Conservation (phyloP, 2,329 filamentous ascomycete genomes). For the Fusarium duplospermum region DNA sequence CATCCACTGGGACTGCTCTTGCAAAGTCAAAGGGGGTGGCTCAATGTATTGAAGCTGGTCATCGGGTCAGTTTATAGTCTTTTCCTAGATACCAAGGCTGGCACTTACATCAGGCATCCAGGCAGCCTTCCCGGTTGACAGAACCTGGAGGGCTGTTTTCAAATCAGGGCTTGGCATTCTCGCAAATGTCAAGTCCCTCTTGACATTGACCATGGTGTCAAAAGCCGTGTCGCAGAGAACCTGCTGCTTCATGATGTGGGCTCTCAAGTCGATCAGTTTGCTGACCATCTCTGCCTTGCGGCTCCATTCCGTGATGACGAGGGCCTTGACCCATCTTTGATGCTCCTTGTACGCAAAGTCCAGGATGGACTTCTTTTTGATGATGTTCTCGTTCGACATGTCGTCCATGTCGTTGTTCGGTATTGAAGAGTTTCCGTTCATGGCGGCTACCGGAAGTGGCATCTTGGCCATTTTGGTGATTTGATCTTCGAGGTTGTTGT, state of each 20-base stretch:
- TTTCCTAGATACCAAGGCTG: not conserved
- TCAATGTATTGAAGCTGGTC: conserved; percentile 79
- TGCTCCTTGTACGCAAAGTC: conserved; percentile 84
- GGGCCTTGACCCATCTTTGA: conserved; percentile 89
- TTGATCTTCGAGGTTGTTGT: conserved; percentile 79
- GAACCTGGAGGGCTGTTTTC: conserved; percentile 85
- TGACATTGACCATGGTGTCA: conserved; percentile 75
- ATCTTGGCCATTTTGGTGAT: conserved; percentile 78
- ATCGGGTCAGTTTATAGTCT: conserved; percentile 48
- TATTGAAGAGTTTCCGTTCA: conserved; percentile 62
- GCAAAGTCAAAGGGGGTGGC: conserved; percentile 75
- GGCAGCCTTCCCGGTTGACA: conserved; percentile 80
- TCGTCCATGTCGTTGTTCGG: conserved; percentile 60
- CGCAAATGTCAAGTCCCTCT: conserved; percentile 76
- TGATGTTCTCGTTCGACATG: conserved; percentile 71
- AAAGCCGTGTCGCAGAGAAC: conserved; percentile 70
- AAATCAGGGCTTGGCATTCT: conserved; percentile 91
- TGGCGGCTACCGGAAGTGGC: conserved; percentile 62
- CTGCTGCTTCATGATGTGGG: conserved; percentile 75
- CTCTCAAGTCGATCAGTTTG: conserved; percentile 88
- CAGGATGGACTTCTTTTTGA: conserved; percentile 80
- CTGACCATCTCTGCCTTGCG: conserved; percentile 81
- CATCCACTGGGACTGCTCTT: conserved; percentile 79
- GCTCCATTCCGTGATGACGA: conserved; percentile 93
- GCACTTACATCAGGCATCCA: conserved; percentile 81